Conservation (phyloP, 345 rosid species). For the Salix dunnii region DNA sequence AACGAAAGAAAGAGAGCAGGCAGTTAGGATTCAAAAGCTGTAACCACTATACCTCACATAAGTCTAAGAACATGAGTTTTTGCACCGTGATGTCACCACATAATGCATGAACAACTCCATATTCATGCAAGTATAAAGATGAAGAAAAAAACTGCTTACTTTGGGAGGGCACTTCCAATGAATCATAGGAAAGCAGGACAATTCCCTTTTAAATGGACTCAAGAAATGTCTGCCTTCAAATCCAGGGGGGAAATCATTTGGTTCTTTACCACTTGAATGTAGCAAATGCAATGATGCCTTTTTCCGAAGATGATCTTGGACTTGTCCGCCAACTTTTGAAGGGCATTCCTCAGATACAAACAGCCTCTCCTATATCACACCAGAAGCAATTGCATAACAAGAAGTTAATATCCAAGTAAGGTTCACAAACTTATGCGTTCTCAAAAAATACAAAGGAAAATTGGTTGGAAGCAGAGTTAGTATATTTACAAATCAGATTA, state of each 20-base stretch:
- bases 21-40: neutral
- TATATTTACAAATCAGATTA: neutral
- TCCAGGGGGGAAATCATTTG: slow-evolving; percentile 44
- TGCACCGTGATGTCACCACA: neutral
- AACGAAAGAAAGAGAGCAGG: neutral
- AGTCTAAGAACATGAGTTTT: neutral
- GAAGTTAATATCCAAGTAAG: neutral
- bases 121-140: neutral
- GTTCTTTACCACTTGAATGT: slow-evolving; percentile 6
- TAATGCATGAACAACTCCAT: neutral
- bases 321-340: slow-evolving; percentile 34
- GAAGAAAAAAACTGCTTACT: slow-evolving; percentile 26
- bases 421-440: neutral
- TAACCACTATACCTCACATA: neutral
- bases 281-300: slow-evolving; percentile 16
- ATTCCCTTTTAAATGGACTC: slow-evolving; percentile 14
- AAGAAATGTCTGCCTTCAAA: slow-evolving; percentile 28
- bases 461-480: neutral
- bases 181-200: slow-evolving; percentile 29
- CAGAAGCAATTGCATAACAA: slow-evolving; percentile 2
- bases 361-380: slow-evolving; percentile 40
- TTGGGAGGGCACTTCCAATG: slow-evolving; percentile 49
- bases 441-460: neutral
- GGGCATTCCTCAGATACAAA: slow-evolving; percentile 50
- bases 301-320: slow-evolving; percentile 16